phyloP scores from a whole-genome alignment of 177 flowering plant genomes.

The Vitis hybrid region DNA sequence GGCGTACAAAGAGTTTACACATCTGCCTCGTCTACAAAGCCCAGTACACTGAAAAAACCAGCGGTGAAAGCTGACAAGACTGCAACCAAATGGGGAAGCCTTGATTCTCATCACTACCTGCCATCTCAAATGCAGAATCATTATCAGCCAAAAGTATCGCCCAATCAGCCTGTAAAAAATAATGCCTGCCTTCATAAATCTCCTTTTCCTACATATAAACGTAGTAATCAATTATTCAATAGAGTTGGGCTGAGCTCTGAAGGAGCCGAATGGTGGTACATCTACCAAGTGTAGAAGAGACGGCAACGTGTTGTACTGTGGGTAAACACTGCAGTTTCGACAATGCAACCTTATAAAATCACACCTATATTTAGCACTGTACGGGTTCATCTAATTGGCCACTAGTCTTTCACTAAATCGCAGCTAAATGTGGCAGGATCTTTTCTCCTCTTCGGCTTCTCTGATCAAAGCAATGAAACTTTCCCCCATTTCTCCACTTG shows the following conservation, averaged over 20 bases:
- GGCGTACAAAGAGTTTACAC: neutral
- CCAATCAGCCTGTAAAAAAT: no score
- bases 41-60: neutral
- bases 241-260: neutral
- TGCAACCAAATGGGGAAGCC: slow-evolving; percentile 8
- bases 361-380: slow-evolving; percentile 10
- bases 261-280: no score
- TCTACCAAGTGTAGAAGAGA: slow-evolving; percentile 20
- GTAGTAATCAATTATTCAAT: neutral
- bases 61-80: slow-evolving; percentile 2
- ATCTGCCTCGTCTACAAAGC: no score
- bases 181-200: neutral
- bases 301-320: slow-evolving; percentile 23
- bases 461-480: slow-evolving; percentile 4
- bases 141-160: neutral
- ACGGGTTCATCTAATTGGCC: slow-evolving; percentile 19
- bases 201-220: neutral
- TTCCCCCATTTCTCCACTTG: slow-evolving; percentile 4
- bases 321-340: slow-evolving; percentile 29
- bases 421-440: slow-evolving; percentile 18
- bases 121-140: neutral
- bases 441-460: slow-evolving; percentile 20
- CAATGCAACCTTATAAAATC: slow-evolving; percentile 15
- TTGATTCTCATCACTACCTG: slow-evolving; percentile 5
- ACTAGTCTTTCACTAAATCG: slow-evolving; percentile 21